Base-by-base conservation (phyloP, 495 filamentous ascomycete species). In the Penicillium angulare region DNA sequence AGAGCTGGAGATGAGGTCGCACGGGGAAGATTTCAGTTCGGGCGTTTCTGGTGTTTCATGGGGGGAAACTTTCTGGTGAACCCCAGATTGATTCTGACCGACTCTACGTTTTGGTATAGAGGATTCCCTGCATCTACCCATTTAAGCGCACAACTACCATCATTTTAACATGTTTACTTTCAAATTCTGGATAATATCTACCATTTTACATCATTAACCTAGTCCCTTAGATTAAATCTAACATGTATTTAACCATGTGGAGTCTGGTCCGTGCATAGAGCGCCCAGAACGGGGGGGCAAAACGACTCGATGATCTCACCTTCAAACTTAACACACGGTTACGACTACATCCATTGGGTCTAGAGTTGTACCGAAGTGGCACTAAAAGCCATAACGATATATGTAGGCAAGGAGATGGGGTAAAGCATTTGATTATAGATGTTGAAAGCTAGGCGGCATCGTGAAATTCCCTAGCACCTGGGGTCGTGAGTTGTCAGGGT, bases 271-370 rank as follows among this genome's bases (percentile, higher is more conserved):
- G 41, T 48, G 38, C 43, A 44, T 40, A 24, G 27, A 48, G 17
- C 23, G 54, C 36, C 51, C 36, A 50, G 46, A 53, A 53, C 46
- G 35, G 22, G 36, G n/a, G 29, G 39, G 15, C 21, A 17, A 43
- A 7, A 40, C 42, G 4, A 55, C 34, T 63, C 41, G 34, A 60
- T 60, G 56, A 63, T 57, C 57, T 63, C 60, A 63, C 40, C 50
- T 15, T 12, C 33, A 31, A 49, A 45, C 39, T 40, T 12, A 31
- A 31, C 9, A 32, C n/a, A 39, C 12, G 16, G 3, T 16, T 3
- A 27, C 3, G 13, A 17, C 6, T 40, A 40, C 8, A 38, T 40
- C 34, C 31, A 23, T 26, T 42, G 16, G 17, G 5, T 4, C 18
- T n/a, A 10, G 23, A 32, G 18, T 8, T 24, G 13, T 22, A 9